These are phyloP conservation scores for Cladosporium sp. DNA, from an alignment of 2,329 filamentous ascomycete species.

Conservation along the genomic window DNA sequence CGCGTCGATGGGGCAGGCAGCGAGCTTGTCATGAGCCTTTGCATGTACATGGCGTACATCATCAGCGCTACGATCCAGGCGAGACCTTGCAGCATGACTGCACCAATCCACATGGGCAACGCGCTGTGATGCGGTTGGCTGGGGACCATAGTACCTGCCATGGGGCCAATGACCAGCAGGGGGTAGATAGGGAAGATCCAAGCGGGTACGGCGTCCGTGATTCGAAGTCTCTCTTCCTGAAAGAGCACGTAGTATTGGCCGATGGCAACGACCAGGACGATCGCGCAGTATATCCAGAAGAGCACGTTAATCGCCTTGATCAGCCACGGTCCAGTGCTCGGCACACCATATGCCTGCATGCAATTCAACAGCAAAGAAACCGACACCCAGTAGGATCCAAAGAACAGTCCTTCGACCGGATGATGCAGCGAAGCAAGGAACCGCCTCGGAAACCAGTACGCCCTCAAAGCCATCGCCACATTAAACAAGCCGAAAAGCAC, in stretches of 20 bases:
- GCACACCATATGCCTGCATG: slow-evolving; percentile 66
- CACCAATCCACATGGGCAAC: slow-evolving; percentile 48
- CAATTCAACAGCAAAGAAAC: slow-evolving; percentile 59
- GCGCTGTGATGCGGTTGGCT: slow-evolving; percentile 39
- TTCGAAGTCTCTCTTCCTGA: slow-evolving; percentile 24
- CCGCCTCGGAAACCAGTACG: slow-evolving; percentile 33
- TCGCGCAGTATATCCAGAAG: slow-evolving; percentile 70
- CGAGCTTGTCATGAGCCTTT: slow-evolving; percentile 44
- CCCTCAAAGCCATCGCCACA: slow-evolving; percentile 35
- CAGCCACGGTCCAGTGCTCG: slow-evolving; percentile 57
- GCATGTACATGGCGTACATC: slow-evolving; percentile 47
- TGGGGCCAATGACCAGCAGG: slow-evolving; percentile 42
- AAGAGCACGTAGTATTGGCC: slow-evolving; percentile 50
- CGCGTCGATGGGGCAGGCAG: slow-evolving; percentile 46
- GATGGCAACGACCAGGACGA: slow-evolving; percentile 63
- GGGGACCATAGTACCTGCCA: slow-evolving; percentile 39
- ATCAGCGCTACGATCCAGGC: slow-evolving; percentile 50
- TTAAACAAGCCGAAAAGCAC: slow-evolving; percentile 46
- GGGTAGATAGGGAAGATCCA: slow-evolving; percentile 41
- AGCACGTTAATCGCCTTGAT: slow-evolving; percentile 61
- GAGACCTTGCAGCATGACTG: slow-evolving; percentile 49
- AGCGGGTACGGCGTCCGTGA: slow-evolving; percentile 34
- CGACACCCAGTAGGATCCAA: slow-evolving; percentile 46
- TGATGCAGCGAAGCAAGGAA: slow-evolving; percentile 52
- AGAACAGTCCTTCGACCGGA: slow-evolving; percentile 55